Evolutionary conservation across 2,329 filamentous ascomycete species (phyloP).

Genomic region (Xylogone sp.): DNA sequence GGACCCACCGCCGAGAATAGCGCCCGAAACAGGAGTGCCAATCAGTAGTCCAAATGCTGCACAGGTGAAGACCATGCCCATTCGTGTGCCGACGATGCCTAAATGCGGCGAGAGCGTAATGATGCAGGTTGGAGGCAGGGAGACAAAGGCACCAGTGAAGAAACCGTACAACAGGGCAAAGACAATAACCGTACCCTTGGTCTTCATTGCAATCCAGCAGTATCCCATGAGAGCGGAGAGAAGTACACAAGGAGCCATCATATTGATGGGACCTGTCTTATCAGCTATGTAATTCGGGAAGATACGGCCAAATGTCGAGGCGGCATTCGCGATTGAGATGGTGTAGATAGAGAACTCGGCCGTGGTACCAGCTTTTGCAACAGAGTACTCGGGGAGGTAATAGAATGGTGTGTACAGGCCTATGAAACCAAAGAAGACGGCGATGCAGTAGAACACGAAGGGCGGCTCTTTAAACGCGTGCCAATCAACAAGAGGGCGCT

Average conservation of each 20-base stretch:
- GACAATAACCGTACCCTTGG: constrained; percentile 9
- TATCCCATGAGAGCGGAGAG: constrained; percentile 9
- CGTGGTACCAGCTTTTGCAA: constrained; percentile 7
- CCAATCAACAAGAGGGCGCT: constrained; percentile 4
- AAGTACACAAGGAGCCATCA: constrained; percentile 28
- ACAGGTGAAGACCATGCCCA: constrained; percentile 11
- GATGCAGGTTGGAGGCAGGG: constrained; percentile 11
- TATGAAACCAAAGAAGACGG: constrained; percentile 38
- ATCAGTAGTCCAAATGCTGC: constrained; percentile 9
- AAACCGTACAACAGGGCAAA: constrained; percentile 14
- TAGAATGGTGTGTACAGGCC: constrained; percentile 18
- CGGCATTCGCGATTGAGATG: constrained; percentile 15
- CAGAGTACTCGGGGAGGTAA: constrained; percentile 14
- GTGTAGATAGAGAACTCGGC: constrained; percentile 15
- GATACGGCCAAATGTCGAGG: constrained; percentile 16
- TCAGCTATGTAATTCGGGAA: constrained; percentile 15
- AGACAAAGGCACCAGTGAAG: constrained; percentile 13
- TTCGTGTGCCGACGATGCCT: constrained; percentile 8
- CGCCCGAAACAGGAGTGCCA: constrained; percentile 6
- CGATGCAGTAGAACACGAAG: constrained; percentile 34
- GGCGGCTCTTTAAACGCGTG: constrained; percentile 22
- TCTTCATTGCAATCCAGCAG: constrained; percentile 10
- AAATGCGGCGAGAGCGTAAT: constrained; percentile 7
- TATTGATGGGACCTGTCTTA: constrained; percentile 16
- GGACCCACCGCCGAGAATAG: constrained; percentile 6